Conservation (phyloP, 306 rosid species). For the Dalbergia cochinchinensis region DNA sequence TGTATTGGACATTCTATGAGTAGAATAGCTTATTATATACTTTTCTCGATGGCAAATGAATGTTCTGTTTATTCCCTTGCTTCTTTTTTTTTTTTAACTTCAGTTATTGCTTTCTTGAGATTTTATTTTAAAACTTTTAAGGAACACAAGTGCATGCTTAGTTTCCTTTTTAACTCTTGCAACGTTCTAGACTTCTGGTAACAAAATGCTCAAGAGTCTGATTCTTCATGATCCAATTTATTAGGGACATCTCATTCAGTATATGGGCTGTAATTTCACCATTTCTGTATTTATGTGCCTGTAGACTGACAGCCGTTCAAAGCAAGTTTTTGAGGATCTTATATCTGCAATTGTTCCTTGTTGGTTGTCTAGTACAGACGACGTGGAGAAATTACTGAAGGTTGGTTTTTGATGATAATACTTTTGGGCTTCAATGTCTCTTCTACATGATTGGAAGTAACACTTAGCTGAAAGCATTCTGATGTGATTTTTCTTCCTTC, state of each 20-base stretch:
- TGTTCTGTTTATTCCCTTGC: background rate
- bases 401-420: slow-evolving; percentile 52
- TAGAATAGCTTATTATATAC: background rate
- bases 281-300: slow-evolving; percentile 38
- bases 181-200: slow-evolving; percentile 1
- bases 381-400: slow-evolving; percentile 73
- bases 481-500: slow-evolving; percentile 41
- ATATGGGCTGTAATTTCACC: slow-evolving; percentile 9
- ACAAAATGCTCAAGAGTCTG: background rate
- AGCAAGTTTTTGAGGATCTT: slow-evolving; percentile 81
- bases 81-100: background rate
- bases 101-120: background rate
- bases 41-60: background rate
- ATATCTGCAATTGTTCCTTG: slow-evolving; percentile 88
- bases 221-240: background rate
- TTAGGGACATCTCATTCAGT: slow-evolving; percentile 8
- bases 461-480: slow-evolving; percentile 40
- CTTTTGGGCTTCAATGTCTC: slow-evolving; percentile 26
- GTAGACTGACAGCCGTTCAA: slow-evolving; percentile 84
- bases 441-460: slow-evolving; percentile 6
- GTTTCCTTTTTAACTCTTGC: slow-evolving; percentile 15
- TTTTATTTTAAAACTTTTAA: slow-evolving; percentile 32
- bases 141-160: slow-evolving; percentile 5
- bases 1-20: slow-evolving; percentile 14
- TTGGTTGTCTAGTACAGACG: slow-evolving; percentile 78